Conservation (phyloP, 2,329 filamentous ascomycete species). For the Sclerotinia spermophila region DNA sequence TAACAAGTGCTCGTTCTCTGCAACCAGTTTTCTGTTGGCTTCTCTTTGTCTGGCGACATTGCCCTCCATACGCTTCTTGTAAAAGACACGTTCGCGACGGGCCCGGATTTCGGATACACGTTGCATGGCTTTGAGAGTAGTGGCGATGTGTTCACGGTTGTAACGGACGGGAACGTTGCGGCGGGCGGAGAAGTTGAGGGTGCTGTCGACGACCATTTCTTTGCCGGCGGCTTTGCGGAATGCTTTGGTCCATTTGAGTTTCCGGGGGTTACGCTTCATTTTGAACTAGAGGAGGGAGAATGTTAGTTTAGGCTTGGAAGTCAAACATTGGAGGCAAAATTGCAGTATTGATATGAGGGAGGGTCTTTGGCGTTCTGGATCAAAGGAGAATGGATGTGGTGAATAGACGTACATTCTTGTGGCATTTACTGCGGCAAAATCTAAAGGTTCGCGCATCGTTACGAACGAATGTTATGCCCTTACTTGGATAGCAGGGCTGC, state of each 20-base stretch:
- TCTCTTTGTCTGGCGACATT: conserved; percentile 80
- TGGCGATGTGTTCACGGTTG: conserved; percentile 84
- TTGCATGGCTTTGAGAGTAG: conserved; percentile 89
- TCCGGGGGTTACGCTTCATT: conserved; percentile 97
- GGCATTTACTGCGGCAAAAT: conserved; percentile 55
- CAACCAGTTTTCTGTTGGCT: conserved; percentile 80
- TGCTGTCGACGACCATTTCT: conserved; percentile 88
- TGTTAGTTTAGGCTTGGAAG: not conserved
- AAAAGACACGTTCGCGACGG: conserved; percentile 84
- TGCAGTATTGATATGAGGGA: not conserved
- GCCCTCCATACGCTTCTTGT: conserved; percentile 88
- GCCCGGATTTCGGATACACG: conserved; percentile 80
- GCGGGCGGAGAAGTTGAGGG: conserved; percentile 85
- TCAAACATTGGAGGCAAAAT: not conserved
- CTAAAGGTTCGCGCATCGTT: conserved; percentile 49
- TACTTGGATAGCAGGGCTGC: conserved; percentile 61
- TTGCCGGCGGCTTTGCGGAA: conserved; percentile 83
- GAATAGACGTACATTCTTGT: conserved; percentile 33
- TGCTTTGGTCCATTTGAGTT: conserved; percentile 95
- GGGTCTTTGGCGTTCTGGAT: not conserved
- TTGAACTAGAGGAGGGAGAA: conserved; percentile 60
- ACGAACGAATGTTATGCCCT: conserved; percentile 48
- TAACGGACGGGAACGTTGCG: conserved; percentile 95
- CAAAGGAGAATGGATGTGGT: not conserved
- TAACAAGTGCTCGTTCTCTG: conserved; percentile 88